Evolutionary conservation across 2,329 filamentous ascomycete genomes (phyloP), one percentile per base, ranked within the genome.

Genomic region (Pyricularia sp.): DNA sequence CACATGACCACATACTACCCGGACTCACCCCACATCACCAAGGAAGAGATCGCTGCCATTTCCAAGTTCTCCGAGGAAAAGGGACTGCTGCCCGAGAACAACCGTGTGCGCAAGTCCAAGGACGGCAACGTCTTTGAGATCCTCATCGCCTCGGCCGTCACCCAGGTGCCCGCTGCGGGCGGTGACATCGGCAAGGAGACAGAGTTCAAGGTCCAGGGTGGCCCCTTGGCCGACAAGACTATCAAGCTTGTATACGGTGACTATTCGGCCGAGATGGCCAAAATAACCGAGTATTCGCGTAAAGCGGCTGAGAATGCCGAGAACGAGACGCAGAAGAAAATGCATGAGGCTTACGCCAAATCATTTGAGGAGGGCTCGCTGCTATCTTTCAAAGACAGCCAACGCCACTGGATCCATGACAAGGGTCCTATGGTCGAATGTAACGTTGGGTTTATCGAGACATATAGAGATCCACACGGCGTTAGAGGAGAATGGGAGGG

Each of bases 1-100:
- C 91, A 94, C 77, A 85, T 93, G 85, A 92, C 90, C 3, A 91
- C 90, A 1, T 95, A 94, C 78, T 95, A 94, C 77, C 92, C 92
- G 0, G 86, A 92, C 71, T 93, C 91, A 4, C 83, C 89, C 9
- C 81, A 83, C 64, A 93, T 95, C 75, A 92, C 88, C 58, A 88
- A 93, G 78, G 82, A 84, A 42, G 92, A 94, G 76, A 93, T 95
- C 69, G 85, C 85, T 63, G 86, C 87, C 23, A 84, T 94, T 67
- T 88, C 90, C n/a, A 84, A 86, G 69, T 91, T 90, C 80, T 87
- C 92, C 83, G 90, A 89, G 75, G 84, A 87, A 75, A 91, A 70
- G 71, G 86, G 87, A 4, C 81, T 94, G 17, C 83, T 93, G 14
- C 86, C 86, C 14, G 92, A 94, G 77, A 94, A 95, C 76, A 94